These are phyloP conservation scores for Fragaria nilgerrensis DNA, from an alignment of 306 rosid genomes.

Conservation along the genomic window DNA sequence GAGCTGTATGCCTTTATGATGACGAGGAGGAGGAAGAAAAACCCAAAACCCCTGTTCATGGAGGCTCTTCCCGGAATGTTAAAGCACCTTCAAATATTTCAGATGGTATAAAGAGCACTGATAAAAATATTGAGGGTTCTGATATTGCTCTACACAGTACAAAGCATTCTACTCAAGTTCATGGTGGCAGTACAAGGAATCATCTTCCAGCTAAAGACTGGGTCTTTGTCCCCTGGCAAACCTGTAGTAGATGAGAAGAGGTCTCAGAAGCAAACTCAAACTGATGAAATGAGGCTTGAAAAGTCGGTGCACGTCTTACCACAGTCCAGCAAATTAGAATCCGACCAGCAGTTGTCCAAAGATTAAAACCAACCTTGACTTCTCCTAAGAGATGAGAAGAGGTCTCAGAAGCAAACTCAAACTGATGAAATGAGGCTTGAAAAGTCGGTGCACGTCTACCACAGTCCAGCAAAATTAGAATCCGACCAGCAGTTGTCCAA, in stretches of 20 bases:
- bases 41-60: conserved; percentile 91
- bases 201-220: conserved; percentile 41
- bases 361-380: conserved; percentile 43
- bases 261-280: conserved; percentile 11
- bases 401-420: conserved; percentile 10
- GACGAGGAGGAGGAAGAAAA: conserved; percentile 59
- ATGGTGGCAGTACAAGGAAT: conserved; percentile 41
- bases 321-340: conserved; percentile 50
- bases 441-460: conserved; percentile 32
- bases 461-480: conserved; percentile 52
- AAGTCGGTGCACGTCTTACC: conserved; percentile 31
- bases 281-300: conserved; percentile 40
- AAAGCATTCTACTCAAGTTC: conserved; percentile 40
- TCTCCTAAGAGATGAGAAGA: conserved; percentile 50
- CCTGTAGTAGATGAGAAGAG: conserved; percentile 24
- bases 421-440: conserved; percentile 41
- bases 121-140: conserved; percentile 37
- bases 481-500: conserved; percentile 43
- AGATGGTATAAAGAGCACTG: conserved; percentile 46
- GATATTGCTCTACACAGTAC: conserved; percentile 35
- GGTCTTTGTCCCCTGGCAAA: conserved; percentile 37
- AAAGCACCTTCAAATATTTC: conserved; percentile 44
- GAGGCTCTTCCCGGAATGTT: conserved; percentile 61
- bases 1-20: conserved; percentile 81
- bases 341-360: conserved; percentile 44